Conservation (phyloP, 2,329 filamentous ascomycete species). For the Penicillium italicum region DNA sequence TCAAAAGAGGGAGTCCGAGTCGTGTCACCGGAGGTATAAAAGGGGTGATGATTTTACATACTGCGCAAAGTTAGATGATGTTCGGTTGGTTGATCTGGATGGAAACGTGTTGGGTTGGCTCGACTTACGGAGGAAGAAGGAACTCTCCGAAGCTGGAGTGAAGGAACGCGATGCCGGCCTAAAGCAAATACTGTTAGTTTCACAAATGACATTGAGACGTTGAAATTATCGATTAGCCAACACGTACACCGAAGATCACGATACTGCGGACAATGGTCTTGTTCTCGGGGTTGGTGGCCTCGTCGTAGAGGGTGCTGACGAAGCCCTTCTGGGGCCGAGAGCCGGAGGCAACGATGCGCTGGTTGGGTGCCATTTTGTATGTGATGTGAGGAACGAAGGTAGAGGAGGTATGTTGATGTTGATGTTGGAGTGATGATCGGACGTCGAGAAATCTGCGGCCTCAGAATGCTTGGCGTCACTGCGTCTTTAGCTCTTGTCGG, state of each 20-base stretch:
- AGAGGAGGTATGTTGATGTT: conserved; percentile 1
- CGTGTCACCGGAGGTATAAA: conserved; percentile 5
- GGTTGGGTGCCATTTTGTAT: conserved; percentile 61
- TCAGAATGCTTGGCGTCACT: conserved; percentile 28
- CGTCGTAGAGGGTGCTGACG: conserved; percentile 57
- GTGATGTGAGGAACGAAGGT: conserved; percentile 1
- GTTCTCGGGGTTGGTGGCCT: conserved; percentile 65
- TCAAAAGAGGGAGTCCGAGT: conserved; percentile 13
- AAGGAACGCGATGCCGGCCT: conserved; percentile 65
- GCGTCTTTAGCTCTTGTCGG: conserved; percentile 31
- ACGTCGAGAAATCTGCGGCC: conserved; percentile 35
- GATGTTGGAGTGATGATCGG: conserved; percentile 8
- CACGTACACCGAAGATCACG: conserved; percentile 64
- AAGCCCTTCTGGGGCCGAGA: conserved; percentile 48
- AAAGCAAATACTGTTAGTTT: conserved; percentile 14
- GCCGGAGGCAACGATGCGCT: conserved; percentile 53
- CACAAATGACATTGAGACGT: neutral
- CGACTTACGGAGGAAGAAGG: conserved; percentile 58
- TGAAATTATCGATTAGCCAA: neutral
- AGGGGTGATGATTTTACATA: conserved; percentile 16
- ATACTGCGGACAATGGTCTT: conserved; percentile 65
- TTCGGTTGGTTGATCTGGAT: neutral
- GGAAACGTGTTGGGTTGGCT: conserved; percentile 20
- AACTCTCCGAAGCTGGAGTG: conserved; percentile 65
- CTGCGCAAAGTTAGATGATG: conserved; percentile 8